Evolutionary conservation across 208 protist genomes (phyloP).

Genomic region (Acanthamoeba divionensis): DNA sequence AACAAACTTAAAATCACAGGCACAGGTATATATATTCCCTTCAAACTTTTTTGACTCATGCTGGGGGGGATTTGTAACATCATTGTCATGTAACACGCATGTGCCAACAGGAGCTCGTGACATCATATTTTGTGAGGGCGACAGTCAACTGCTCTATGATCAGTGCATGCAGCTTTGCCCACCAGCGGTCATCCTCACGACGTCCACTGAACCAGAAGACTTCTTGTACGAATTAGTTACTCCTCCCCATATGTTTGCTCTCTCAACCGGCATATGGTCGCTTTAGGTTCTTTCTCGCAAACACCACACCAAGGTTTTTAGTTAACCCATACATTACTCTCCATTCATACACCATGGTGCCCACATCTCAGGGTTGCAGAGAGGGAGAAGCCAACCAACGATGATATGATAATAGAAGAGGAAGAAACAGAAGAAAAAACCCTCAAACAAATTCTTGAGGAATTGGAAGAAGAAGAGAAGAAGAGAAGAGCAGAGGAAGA

Average conservation of each 20-base stretch:
- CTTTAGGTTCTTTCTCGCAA: too few species aligned
- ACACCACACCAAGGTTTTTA: neutral
- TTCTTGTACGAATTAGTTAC: neutral
- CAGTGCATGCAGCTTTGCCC: neutral
- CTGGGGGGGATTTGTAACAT: neutral
- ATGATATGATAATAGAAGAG: neutral
- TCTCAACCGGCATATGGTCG: too few species aligned
- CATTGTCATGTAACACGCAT: neutral
- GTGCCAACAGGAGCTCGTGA: neutral
- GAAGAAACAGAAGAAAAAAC: neutral
- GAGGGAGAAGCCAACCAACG: neutral
- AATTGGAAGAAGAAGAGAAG: neutral
- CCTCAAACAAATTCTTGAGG: too few species aligned
- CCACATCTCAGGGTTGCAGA: neutral
- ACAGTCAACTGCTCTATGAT: conserved; percentile 15
- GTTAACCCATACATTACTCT: neutral
- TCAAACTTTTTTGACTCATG: too few species aligned
- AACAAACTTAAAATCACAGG: neutral
- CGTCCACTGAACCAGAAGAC: neutral
- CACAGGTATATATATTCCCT: too few species aligned
- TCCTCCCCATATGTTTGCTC: too few species aligned
- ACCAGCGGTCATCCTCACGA: neutral
- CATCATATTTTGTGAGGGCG: neutral
- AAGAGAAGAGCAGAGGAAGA: neutral
- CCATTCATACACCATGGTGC: neutral